Conservation (phyloP, 495 filamentous ascomycete genomes). For the Clohesyomyces aquaticus region DNA sequence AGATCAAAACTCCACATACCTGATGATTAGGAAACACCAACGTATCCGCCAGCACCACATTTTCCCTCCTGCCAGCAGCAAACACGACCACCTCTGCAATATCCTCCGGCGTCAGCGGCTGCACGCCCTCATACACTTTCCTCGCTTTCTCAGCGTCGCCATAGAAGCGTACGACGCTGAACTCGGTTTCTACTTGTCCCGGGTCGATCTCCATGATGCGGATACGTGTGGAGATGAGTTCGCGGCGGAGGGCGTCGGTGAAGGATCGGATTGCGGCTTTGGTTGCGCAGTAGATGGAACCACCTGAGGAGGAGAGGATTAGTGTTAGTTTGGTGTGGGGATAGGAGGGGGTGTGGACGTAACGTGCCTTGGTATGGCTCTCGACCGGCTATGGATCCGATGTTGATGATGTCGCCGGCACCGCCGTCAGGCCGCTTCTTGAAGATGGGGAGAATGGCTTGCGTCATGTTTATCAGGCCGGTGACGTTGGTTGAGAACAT, state of each 20-base stretch:
- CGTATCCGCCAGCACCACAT: conserved; percentile 93
- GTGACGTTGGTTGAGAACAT: conserved; percentile 95
- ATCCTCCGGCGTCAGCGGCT: conserved; percentile 92
- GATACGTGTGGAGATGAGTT: conserved; percentile 84
- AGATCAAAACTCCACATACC: conserved; percentile 56
- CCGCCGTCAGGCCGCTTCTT: conserved; percentile 78
- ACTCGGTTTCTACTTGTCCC: conserved; percentile 98
- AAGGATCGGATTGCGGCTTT: conserved; percentile 92
- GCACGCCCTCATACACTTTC: conserved; percentile 85
- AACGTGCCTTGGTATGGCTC: conserved; percentile 87
- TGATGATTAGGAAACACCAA: conserved; percentile 92
- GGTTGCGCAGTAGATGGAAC: conserved; percentile 94
- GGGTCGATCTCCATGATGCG: conserved; percentile 92
- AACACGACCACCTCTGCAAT: conserved; percentile 96
- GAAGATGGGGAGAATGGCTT: conserved; percentile 85
- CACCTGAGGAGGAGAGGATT: too few species aligned
- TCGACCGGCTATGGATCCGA: conserved; percentile 91
- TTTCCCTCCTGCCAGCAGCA: conserved; percentile 82
- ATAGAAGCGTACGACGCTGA: conserved; percentile 89
- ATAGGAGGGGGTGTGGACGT: too few species aligned
- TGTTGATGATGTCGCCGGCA: conserved; percentile 92
- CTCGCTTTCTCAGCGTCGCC: conserved; percentile 95
- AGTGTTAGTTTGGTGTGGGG: too few species aligned
- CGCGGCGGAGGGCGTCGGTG: conserved; percentile 84
- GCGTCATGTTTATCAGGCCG: conserved; percentile 95